Evolutionary conservation across 2,329 filamentous ascomycete genomes (phyloP), one percentile per base, ranked within the genome.

Genomic region (Beauveria caledonica): DNA sequence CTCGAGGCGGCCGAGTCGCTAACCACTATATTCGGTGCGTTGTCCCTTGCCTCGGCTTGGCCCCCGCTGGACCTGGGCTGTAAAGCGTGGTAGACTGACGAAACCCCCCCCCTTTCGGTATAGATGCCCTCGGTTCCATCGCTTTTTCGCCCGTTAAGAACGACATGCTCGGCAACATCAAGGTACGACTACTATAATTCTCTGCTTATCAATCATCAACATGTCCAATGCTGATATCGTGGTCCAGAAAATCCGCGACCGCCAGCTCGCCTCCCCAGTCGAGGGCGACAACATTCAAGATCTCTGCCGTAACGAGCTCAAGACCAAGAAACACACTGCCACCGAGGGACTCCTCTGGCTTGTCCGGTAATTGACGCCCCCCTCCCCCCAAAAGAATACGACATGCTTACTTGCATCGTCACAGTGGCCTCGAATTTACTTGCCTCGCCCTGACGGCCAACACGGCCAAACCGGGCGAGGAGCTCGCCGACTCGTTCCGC

Each of bases 341-440:
- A 88, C 91, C 13, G 92, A 97, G 77, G 94, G 92, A 58, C 81
- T 97, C 56, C 75, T 97, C 63, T 99, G 94, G 94, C 83, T 97
- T 63, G 82, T 87, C 66, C 89, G 93, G 90, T 95, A 81, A 33
- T 33, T 33, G 29, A 33, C 29, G 4, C 29, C 8, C 29, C 11
- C 29, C 1, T 5, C 29, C 13, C 11, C 33, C 1, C 33, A 36
- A 13, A 36, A 36, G 33, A 36, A 13, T 36, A 5, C 11, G 5
- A 13, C 11, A 13, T 36, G 1, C 11, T 33, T 13, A 36, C 11
- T 36, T 36, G 33, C 33, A 10, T 3, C 27, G 6, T 5, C 33
- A 13, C 5, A 96, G 92, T 64, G 94, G 89, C 63, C 89, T 97
- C 70, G 91, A 97, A 71, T 99, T 99, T 79, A 97, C 93, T 65